These are phyloP conservation scores for Phytopythium boreale DNA, from an alignment of 352 stramenopile genomes.

Conservation along the genomic window DNA sequence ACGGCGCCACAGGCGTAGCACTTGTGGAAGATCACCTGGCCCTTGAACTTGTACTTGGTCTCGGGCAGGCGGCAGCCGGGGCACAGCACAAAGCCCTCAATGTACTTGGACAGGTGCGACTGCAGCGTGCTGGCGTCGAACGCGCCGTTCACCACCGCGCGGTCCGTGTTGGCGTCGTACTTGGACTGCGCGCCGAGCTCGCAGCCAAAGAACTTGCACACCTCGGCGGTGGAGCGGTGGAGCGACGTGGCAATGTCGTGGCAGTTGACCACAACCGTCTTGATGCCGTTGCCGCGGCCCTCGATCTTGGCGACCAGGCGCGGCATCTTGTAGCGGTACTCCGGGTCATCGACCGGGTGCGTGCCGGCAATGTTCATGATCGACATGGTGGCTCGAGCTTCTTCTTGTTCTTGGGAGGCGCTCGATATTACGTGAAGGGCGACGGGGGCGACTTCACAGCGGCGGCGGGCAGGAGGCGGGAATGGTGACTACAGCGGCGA, in stretches of 20 bases:
- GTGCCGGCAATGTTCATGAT: conserved; percentile 90
- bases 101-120: conserved; percentile 97
- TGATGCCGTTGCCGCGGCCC: conserved; percentile 99
- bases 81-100: conserved; percentile 98
- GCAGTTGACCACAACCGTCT: conserved; percentile 99
- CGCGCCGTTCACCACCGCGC: conserved; percentile 96
- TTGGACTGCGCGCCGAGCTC: conserved; percentile 98
- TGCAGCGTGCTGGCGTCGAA: conserved; percentile 94
- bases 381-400: conserved; percentile 56
- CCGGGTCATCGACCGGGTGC: conserved; percentile 89
- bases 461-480: conserved; percentile 9
- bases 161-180: conserved; percentile 94
- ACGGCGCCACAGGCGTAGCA: conserved; percentile 97
- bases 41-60: conserved; percentile 99
- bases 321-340: conserved; percentile 99
- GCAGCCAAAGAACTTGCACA: conserved; percentile 99
- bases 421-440: conserved; percentile 23
- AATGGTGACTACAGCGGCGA: conserved; percentile 45
- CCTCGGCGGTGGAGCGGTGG: conserved; percentile 93
- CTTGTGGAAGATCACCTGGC: conserved; percentile 96
- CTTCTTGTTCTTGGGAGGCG: neutral
- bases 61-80: conserved; percentile 96
- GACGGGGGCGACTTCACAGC: conserved; percentile 28
- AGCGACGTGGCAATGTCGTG: conserved; percentile 92
- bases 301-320: conserved; percentile 96